Base-by-base conservation (phyloP, 1,284 basidiomycete species). In the Afroboletus lepidellus region DNA sequence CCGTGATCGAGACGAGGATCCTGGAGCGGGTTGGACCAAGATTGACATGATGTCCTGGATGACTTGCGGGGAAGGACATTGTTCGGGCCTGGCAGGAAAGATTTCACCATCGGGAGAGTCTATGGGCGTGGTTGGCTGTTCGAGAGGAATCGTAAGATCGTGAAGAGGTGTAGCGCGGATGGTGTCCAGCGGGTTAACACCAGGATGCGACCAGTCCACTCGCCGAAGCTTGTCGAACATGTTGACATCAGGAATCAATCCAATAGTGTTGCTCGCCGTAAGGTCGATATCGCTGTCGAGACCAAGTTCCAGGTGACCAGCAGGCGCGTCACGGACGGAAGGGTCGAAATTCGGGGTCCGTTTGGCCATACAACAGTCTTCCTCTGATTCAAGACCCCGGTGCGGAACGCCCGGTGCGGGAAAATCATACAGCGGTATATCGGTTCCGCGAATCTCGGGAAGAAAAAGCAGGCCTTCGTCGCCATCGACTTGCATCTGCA, bases 131-230 rank as follows among this genome's bases (percentile, higher is more conserved):
- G 21, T 13, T n/a, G 51, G 41, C 6, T 47, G 53, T 36, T 37
- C 36, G 18, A 15, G 41, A 11, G 38, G 27, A 45, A 34, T 12
- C 25, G 51, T 60, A 29, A 51, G 51, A 25, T 48, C 33, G 38
- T 39, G 38, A 20, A 47, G 30, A 8, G 61, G 33, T 6, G 52
- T 49, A 37, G 8, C 41, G 29, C 66, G 58, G 57, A 77, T 71
- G 39, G 79, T 71, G 47, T 79, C 76, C 30, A 74, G 65, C 32
- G 81, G 81, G 57, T 82, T 75, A 49, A 83, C 69, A 30, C 75
- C 65, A 9, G 55, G 50, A 46, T 54, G 54, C 12, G 61, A 63
- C 37, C 50, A 50, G 29, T 67, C 64, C 47, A 60, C 60, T 15
- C 60, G 53, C 38, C 63, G 51, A 41, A 67, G 60, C 3, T 56